A percentile compares a stretch with the other conserved stretches of the same genome.
phyloP scores from a whole-genome alignment of 2,329 filamentous ascomycete species.

The Microsporum audouinii region DNA sequence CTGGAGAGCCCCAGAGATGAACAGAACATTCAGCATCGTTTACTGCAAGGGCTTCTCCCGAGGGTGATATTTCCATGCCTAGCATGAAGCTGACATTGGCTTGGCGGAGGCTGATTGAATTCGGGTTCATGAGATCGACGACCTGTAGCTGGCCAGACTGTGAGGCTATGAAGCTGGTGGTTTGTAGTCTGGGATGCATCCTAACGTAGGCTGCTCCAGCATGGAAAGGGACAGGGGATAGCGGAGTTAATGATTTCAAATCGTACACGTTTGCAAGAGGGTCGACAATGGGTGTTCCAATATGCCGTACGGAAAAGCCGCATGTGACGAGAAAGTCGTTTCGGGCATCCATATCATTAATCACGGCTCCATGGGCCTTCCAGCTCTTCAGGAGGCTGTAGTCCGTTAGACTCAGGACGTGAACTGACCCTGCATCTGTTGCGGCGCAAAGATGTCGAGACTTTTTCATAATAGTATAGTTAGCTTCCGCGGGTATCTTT shows the following conservation, averaged over 20 bases:
- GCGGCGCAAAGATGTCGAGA: constrained; percentile 83
- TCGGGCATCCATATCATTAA: constrained; percentile 96
- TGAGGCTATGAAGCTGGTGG: constrained; percentile 86
- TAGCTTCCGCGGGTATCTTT: constrained; percentile 58
- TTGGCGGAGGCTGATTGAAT: constrained; percentile 74
- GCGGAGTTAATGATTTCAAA: constrained; percentile 74
- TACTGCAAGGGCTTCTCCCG: constrained; percentile 72
- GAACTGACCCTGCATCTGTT: constrained; percentile 67
- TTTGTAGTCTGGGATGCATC: constrained; percentile 92
- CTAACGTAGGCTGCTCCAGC: constrained; percentile 87
- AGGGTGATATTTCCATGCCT: constrained; percentile 75
- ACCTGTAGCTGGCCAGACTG: constrained; percentile 90
- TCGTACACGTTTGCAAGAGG: constrained; percentile 93
- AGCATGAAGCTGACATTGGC: constrained; percentile 67
- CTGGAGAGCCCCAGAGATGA: constrained; percentile 77
- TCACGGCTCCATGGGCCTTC: constrained; percentile 76
- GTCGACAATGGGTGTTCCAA: constrained; percentile 71
- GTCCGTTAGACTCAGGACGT: constrained; percentile 70
- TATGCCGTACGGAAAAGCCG: constrained; percentile 75
- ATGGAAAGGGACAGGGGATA: constrained; percentile 84
- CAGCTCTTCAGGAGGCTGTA: constrained; percentile 74
- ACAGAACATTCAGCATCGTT: constrained; percentile 68
- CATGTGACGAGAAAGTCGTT: constrained; percentile 93
- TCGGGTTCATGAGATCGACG: constrained; percentile 88
- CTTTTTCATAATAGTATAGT: constrained; percentile 87